Evolutionary conservation across 768 basidiomycete species (phyloP).

Genomic region (Cyclocybe aegerita): DNA sequence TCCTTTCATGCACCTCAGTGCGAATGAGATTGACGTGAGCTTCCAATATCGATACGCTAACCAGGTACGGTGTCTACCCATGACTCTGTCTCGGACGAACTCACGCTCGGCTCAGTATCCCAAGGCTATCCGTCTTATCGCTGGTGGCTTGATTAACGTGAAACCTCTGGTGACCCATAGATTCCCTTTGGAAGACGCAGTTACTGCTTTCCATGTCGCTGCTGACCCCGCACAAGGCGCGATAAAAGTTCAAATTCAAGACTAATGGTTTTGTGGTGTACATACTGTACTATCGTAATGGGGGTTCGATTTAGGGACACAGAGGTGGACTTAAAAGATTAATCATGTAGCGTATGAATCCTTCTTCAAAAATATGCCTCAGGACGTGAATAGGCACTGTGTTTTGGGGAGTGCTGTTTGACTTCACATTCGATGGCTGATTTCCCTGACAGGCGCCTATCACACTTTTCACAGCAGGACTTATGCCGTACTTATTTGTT

Average conservation of each 20-base stretch:
- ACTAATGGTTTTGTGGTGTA: constrained; percentile 30
- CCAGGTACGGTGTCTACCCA: constrained; percentile 35
- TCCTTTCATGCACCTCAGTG: constrained; percentile 73
- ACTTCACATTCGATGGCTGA: no score
- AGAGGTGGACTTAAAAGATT: no score
- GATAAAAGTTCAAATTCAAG: constrained; percentile 67
- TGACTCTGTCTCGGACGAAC: not conserved
- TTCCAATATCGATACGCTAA: constrained; percentile 73
- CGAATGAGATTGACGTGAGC: constrained; percentile 66
- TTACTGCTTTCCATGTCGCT: constrained; percentile 77
- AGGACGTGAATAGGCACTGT: no score
- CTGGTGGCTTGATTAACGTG: constrained; percentile 67
- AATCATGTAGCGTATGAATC: no score
- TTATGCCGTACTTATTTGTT: no score
- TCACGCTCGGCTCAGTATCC: constrained; percentile 53
- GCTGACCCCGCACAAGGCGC: constrained; percentile 67
- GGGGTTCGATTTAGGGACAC: no score
- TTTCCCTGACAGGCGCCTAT: no score
- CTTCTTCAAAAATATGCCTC: no score
- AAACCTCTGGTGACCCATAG: constrained; percentile 81
- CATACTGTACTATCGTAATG: no score
- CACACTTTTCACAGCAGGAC: no score
- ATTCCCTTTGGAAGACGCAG: constrained; percentile 69
- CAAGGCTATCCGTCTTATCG: constrained; percentile 81
- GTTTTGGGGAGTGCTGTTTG: no score